A percentile compares a stretch with the other conserved stretches of the same genome.
These are phyloP conservation scores for Haberlea rhodopensis DNA, from an alignment of 257 asterid genomes.

Conservation along the genomic window DNA sequence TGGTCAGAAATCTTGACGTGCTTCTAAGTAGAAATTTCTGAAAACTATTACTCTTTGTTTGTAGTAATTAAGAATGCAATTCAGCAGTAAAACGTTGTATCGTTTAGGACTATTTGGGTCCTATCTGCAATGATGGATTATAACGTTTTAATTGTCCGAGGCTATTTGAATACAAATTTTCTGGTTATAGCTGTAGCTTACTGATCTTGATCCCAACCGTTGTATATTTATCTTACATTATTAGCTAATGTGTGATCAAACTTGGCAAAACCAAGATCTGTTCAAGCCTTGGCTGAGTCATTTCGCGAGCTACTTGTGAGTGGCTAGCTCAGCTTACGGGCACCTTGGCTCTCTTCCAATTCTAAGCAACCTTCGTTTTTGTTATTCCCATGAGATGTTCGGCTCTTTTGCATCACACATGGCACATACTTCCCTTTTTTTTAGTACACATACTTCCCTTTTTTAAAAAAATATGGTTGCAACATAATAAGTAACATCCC, in stretches of 20 bases:
- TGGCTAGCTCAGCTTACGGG: no score
- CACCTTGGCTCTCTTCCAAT: no score
- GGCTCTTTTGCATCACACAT: background rate
- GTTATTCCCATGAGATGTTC: background rate
- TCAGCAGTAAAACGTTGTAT: background rate
- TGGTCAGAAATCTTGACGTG: constrained; percentile 8
- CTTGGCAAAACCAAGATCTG: background rate
- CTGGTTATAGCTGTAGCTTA: background rate
- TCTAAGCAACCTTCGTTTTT: background rate
- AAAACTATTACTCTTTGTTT: constrained; percentile 5
- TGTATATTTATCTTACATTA: no score
- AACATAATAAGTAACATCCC: background rate
- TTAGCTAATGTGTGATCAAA: background rate
- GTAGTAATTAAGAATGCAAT: constrained; percentile 20
- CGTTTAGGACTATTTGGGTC: background rate
- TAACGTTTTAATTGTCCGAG: background rate
- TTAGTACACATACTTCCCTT: no score
- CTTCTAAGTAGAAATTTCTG: constrained; percentile 8
- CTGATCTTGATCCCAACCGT: background rate
- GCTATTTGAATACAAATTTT: background rate
- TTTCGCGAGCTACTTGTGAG: no score
- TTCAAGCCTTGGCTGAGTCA: background rate
- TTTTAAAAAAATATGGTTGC: no score
- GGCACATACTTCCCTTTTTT: no score
- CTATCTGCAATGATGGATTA: background rate